Evolutionary conservation across 139 green algal genomes (phyloP), one percentile per base, ranked within the genome.

Genomic region (Limnomonas spitsbergensis): DNA sequence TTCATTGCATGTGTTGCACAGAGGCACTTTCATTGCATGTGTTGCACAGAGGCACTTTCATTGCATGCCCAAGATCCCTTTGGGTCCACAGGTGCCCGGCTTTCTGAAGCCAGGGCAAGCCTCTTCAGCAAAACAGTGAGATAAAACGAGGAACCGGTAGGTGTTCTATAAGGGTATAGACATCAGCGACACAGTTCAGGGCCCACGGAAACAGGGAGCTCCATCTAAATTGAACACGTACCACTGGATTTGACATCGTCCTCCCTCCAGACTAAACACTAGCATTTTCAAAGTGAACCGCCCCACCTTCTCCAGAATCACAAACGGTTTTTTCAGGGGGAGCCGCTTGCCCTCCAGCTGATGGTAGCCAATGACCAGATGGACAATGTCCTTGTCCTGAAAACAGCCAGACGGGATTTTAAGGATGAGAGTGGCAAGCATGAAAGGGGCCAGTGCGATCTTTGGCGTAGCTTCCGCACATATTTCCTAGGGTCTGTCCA

Each of bases 281-380:
- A 39, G 29, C 27, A 72, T 7, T 32, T 39, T 39, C 24, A 72
- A 37, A 31, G 29, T 20, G 24, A 34, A 72, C 9, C 14, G 26
- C 35, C 42, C n/a, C 73, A 70, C 42, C 73, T 78, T 87, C 75
- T 91, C 73, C 6, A 97, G 74, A 24, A 97, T 84, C 0, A 86
- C 91, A 38, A 97, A 75, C 0, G 93, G 91, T 70, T 97, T 96
- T 68, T 94, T 97, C 31, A 97, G 77, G 4, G 74, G n/a, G 40
- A 94, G 56, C 14, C 79, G 56, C 71, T 92, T 93, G 36, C 93
- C 93, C 68, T 94, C 92, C 26, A 97, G 70, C 54, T 94, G 88
- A 69, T 97, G 93, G 75, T 95, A 94, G 1, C 92, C 93, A 26
- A 97, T 89, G 0, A 82, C 92, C 24, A 97, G 77, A 31, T 89